Evolutionary conservation across 257 asterid genomes (phyloP).

Genomic region (Petrea volubilis): DNA sequence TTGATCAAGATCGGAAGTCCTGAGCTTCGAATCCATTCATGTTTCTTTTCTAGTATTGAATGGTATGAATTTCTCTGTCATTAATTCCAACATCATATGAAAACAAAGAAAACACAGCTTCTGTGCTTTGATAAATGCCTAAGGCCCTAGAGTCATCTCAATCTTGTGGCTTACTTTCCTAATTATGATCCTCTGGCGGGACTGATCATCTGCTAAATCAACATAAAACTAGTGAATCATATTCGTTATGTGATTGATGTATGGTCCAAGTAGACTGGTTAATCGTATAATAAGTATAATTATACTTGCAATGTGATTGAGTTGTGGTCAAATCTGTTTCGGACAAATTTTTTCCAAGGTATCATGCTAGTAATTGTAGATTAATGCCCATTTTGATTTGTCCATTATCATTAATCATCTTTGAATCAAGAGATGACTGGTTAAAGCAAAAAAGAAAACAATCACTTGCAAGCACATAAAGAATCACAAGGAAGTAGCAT

Average conservation of each 20-base stretch:
- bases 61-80: neutral
- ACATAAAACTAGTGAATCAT: too few species aligned
- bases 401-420: neutral
- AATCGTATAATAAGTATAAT: too few species aligned
- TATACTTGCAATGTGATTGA: too few species aligned
- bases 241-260: too few species aligned
- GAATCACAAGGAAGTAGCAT: neutral
- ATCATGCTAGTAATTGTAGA: too few species aligned
- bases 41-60: neutral
- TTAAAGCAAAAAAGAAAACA: neutral
- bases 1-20: slow-evolving; percentile 21
- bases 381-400: too few species aligned
- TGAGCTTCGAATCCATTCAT: neutral
- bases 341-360: too few species aligned
- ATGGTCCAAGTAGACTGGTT: too few species aligned
- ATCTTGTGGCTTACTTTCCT: neutral
- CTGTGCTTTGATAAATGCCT: neutral
- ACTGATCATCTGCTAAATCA: too few species aligned
- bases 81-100: neutral
- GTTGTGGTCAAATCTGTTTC: too few species aligned
- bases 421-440: neutral
- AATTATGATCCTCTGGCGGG: too few species aligned
- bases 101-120: neutral
- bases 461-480: neutral
- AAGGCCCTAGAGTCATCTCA: neutral